These are phyloP conservation scores for Wickerhamiella lipophila DNA, from an alignment of 805 yeast genomes.

Conservation along the genomic window DNA sequence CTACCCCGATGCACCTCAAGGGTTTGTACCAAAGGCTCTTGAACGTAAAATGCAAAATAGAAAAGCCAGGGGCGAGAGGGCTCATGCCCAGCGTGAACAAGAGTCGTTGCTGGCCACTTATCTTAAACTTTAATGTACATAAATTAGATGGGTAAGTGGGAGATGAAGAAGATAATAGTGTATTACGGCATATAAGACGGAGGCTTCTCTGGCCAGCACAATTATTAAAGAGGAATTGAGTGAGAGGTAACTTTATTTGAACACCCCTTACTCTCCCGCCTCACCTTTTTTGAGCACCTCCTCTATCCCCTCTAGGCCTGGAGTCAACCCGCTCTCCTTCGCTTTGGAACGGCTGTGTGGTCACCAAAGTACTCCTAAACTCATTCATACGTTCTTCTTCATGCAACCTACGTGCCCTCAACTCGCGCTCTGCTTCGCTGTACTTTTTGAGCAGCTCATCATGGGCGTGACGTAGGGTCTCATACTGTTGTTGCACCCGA, in stretches of 20 bases:
- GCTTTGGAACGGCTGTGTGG: slow-evolving; percentile 6
- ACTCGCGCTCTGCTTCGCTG: slow-evolving; percentile 22
- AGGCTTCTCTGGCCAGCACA: no score
- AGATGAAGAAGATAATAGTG: no score
- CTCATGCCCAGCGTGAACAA: slow-evolving; percentile 24
- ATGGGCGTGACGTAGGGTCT: slow-evolving; percentile 21
- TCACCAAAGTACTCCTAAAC: slow-evolving; percentile 15
- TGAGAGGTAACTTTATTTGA: no score
- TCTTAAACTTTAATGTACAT: slow-evolving; percentile 8
- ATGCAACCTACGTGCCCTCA: slow-evolving; percentile 22
- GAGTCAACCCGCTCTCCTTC: slow-evolving; percentile 2
- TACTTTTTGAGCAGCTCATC: slow-evolving; percentile 23
- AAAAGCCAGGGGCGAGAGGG: slow-evolving; percentile 20
- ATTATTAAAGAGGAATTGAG: no score
- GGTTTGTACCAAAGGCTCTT: slow-evolving; percentile 45
- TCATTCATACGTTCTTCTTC: slow-evolving; percentile 24
- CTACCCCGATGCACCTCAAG: slow-evolving; percentile 46
- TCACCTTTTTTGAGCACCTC: slow-evolving; percentile 7
- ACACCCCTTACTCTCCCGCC: no score
- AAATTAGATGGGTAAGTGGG: neutral
- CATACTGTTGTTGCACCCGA: slow-evolving; percentile 13
- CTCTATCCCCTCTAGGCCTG: neutral
- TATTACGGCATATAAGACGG: no score
- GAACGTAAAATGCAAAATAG: slow-evolving; percentile 37
- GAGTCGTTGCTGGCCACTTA: slow-evolving; percentile 14